Percentiles rank a stretch among this genome's conserved stretches.
phyloP scores from a whole-genome alignment of 1,284 basidiomycete species.

The Fistulina hepatica region DNA sequence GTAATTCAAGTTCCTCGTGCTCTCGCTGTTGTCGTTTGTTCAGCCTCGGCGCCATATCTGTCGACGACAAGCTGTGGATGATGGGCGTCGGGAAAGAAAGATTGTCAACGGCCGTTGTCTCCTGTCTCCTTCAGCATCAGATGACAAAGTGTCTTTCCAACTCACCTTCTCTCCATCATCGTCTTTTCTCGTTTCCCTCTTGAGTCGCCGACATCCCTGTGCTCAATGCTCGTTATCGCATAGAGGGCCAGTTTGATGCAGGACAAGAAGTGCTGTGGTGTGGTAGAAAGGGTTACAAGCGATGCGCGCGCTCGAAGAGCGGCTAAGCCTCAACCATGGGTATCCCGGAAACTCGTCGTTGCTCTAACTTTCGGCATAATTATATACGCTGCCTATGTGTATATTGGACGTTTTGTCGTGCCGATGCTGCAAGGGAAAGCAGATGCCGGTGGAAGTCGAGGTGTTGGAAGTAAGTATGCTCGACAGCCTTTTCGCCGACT shows the following conservation, averaged over 20 bases:
- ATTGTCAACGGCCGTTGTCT: no score
- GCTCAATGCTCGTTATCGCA: no score
- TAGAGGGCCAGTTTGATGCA: no score
- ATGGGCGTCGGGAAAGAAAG: no score
- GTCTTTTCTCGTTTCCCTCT: no score
- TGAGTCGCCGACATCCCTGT: no score
- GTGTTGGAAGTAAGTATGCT: conserved; percentile 48
- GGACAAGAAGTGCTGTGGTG: conserved; percentile 32
- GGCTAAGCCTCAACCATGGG: conserved; percentile 48
- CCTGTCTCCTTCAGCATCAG: no score
- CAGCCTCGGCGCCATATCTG: conserved; percentile 56
- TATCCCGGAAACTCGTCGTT: conserved; percentile 48
- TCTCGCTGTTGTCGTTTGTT: conserved; percentile 83
- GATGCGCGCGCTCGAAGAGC: conserved; percentile 26
- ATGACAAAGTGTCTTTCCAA: no score
- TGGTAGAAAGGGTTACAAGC: conserved; percentile 33
- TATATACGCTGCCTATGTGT: conserved; percentile 58
- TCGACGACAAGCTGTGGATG: not conserved
- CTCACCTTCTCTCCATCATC: no score
- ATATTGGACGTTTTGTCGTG: conserved; percentile 53
- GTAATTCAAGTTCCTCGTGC: conserved; percentile 60
- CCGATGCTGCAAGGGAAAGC: conserved; percentile 37
- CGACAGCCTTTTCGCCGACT: not conserved
- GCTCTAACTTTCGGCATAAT: conserved; percentile 42
- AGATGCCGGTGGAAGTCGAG: conserved; percentile 31